Conservation (phyloP, 1,284 basidiomycete species). For the Irpex sp. region DNA sequence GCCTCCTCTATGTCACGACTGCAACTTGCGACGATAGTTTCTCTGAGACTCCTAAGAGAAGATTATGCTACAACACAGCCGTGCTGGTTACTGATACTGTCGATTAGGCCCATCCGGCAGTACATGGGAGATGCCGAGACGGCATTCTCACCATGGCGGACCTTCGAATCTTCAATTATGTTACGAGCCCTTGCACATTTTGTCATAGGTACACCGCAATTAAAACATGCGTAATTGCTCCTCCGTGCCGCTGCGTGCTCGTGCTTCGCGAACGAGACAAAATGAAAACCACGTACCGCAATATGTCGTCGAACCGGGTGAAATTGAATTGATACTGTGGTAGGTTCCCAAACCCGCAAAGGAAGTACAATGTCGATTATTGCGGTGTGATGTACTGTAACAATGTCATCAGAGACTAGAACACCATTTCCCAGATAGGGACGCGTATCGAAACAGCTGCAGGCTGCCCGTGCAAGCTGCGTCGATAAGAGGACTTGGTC, state of each 20-base stretch:
- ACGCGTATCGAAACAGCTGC: too few relatives aligned
- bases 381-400: not conserved
- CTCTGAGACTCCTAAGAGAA: too few relatives aligned
- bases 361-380: not conserved
- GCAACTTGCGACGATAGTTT: too few relatives aligned
- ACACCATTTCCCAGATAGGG: not conserved
- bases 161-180: not conserved
- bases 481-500: not conserved
- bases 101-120: not conserved
- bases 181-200: not conserved
- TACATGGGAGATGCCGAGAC: not conserved
- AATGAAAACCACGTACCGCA: not conserved
- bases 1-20: too few relatives aligned
- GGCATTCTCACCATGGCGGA: not conserved
- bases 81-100: not conserved
- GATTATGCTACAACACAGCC: too few relatives aligned
- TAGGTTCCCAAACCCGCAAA: not conserved
- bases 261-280: not conserved
- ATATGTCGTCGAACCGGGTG: not conserved
- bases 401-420: not conserved
- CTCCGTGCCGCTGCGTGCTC: not conserved
- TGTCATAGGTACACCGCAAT: not conserved
- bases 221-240: not conserved
- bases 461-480: too few relatives aligned
- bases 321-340: not conserved